Conservation (phyloP, 257 asterid genomes). For the Cynanchum wilfordii region DNA sequence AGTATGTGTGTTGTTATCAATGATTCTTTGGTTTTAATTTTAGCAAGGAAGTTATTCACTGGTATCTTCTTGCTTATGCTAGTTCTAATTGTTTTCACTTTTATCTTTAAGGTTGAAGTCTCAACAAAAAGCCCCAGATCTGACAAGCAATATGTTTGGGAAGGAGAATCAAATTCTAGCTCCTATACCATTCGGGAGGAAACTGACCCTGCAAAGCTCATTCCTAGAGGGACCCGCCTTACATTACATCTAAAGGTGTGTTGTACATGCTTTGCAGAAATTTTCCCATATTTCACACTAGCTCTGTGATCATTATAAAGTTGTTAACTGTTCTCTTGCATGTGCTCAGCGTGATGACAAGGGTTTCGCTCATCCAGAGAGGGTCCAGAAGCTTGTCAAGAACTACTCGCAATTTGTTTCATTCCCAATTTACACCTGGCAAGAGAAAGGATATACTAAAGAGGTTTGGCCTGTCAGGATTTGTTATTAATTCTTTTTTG, state of each 20-base stretch:
- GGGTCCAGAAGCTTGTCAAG: constrained; percentile 76
- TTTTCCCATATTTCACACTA: neutral
- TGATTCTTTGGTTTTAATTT: neutral
- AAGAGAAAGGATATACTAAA: constrained; percentile 90
- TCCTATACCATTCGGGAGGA: constrained; percentile 88
- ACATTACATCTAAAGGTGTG: constrained; percentile 85
- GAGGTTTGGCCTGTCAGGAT: constrained; percentile 48
- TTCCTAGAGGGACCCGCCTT: constrained; percentile 93
- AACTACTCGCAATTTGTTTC: constrained; percentile 93
- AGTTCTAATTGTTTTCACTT: constrained; percentile 12
- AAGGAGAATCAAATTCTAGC: constrained; percentile 90
- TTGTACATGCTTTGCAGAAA: neutral
- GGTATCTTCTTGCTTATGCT: neutral
- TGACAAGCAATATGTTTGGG: constrained; percentile 96
- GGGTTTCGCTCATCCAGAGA: constrained; percentile 94
- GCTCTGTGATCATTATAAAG: neutral
- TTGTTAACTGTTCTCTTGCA: constrained; percentile 12
- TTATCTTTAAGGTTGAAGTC: constrained; percentile 71
- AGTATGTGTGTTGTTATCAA: constrained; percentile 32
- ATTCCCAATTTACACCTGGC: constrained; percentile 98
- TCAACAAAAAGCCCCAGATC: constrained; percentile 96
- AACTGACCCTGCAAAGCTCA: constrained; percentile 79
- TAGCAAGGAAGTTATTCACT: neutral
- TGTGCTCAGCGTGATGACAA: constrained; percentile 76
- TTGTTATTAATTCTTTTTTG: neutral